These are phyloP conservation scores for Boletellus ananiceps DNA, from an alignment of 768 basidiomycete species.

Conservation along the genomic window DNA sequence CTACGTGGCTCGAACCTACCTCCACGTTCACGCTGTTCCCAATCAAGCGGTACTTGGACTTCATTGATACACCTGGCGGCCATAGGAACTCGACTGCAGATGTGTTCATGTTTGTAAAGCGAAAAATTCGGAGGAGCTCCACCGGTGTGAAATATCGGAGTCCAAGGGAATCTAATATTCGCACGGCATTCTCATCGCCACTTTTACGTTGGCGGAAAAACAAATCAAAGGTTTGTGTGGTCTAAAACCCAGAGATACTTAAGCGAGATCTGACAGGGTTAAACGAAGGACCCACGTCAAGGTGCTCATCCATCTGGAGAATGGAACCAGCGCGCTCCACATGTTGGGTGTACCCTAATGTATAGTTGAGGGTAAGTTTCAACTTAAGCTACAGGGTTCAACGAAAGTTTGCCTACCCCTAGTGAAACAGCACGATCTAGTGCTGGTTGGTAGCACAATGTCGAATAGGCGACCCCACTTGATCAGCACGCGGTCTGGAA, in stretches of 20 bases:
- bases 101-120: constrained; percentile 37
- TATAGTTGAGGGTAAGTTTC: background rate
- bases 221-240: constrained; percentile 50
- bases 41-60: constrained; percentile 70
- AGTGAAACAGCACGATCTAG: constrained; percentile 75
- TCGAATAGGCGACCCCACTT: constrained; percentile 83
- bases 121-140: constrained; percentile 67
- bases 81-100: constrained; percentile 44
- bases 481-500: constrained; percentile 58
- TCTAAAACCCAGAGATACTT: constrained; percentile 38
- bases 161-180: constrained; percentile 52
- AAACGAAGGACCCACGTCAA: constrained; percentile 46
- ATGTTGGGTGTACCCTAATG: constrained; percentile 67
- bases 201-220: constrained; percentile 46
- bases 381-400: background rate
- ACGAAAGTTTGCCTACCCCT: constrained; percentile 42
- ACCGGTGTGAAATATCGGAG: constrained; percentile 73
- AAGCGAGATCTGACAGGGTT: background rate
- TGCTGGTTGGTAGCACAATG: constrained; percentile 61
- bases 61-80: constrained; percentile 56
- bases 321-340: constrained; percentile 78
- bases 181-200: constrained; percentile 42
- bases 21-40: constrained; percentile 82
- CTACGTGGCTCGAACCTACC: constrained; percentile 32
- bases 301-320: constrained; percentile 61